Conservation (phyloP, 139 green algal species). For the Desmodesmus armatus region DNA sequence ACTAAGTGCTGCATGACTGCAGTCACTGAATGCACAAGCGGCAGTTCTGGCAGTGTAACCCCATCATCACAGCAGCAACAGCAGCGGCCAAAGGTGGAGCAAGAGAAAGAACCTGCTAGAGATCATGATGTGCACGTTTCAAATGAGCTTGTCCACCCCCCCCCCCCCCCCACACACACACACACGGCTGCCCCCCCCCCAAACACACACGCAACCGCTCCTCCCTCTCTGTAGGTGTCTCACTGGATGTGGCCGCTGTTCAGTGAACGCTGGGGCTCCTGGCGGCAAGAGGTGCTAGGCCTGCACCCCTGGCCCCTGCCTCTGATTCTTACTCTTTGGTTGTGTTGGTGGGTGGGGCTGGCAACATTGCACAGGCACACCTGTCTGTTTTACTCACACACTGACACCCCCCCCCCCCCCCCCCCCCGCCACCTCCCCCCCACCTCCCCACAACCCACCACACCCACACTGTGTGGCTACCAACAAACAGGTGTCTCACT, state of each 20-base stretch:
- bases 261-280: conserved; percentile 68
- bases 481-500: conserved; percentile 80
- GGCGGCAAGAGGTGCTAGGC: conserved; percentile 58
- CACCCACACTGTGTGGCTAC: too few relatives aligned
- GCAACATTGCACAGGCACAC: too few relatives aligned
- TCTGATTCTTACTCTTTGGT: too few relatives aligned
- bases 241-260: conserved; percentile 90
- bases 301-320: conserved; percentile 58
- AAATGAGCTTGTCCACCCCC: too few relatives aligned
- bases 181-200: not conserved
- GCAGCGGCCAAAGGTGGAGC: not conserved
- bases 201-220: not conserved
- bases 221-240: conserved; percentile 55
- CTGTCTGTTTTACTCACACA: too few relatives aligned
- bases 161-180: not conserved
- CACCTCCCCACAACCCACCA: not conserved
- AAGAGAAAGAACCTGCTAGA: too few relatives aligned
- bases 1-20: not conserved
- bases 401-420: too few relatives aligned
- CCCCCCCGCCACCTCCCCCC: too few relatives aligned
- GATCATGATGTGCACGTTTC: too few relatives aligned
- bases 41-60: not conserved
- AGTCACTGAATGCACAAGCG: not conserved
- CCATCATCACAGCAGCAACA: not conserved
- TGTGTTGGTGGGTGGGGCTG: too few relatives aligned